Percentiles rank a stretch among this genome's conserved stretches.
Evolutionary conservation across 1,139 yeast species (phyloP).

Genomic region (Hansenula lynferdii): DNA sequence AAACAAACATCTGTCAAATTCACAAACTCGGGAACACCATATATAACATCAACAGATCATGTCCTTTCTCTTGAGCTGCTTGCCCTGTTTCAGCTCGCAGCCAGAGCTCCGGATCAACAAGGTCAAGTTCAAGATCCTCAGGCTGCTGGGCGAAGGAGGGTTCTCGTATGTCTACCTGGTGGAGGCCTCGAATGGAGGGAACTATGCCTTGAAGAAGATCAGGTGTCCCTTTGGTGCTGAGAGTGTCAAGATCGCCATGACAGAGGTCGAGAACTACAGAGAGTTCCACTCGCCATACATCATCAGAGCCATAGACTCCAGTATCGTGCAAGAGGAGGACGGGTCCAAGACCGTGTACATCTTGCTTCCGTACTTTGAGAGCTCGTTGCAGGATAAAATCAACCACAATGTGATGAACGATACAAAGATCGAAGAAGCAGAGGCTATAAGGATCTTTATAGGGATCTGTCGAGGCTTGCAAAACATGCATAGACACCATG

Average conservation of each 20-base stretch:
- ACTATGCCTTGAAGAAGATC: conserved; percentile 78
- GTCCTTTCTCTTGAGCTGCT: conserved; percentile 12
- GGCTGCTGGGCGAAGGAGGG: conserved; percentile 85
- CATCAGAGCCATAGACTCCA: conserved; percentile 65
- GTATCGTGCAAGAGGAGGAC: conserved; percentile 65
- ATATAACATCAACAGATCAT: conserved; percentile 1
- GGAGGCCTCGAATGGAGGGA: conserved; percentile 41
- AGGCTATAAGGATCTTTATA: conserved; percentile 54
- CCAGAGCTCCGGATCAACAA: conserved; percentile 51
- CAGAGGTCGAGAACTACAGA: conserved; percentile 72
- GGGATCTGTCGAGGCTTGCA: conserved; percentile 74
- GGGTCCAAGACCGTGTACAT: conserved; percentile 79
- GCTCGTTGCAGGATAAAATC: conserved; percentile 76
- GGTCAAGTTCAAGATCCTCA: conserved; percentile 48
- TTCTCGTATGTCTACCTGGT: conserved; percentile 88
- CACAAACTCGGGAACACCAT: neutral
- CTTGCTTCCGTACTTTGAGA: conserved; percentile 68
- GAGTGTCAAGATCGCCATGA: conserved; percentile 65
- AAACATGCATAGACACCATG: conserved; percentile 66
- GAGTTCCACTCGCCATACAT: conserved; percentile 67
- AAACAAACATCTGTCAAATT: neutral
- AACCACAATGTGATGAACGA: conserved; percentile 57
- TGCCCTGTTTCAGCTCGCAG: conserved; percentile 34
- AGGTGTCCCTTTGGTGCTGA: conserved; percentile 85
- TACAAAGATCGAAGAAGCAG: conserved; percentile 49